These are phyloP conservation scores for Ophiosphaerella korrae DNA, from an alignment of 2,329 filamentous ascomycete genomes.

Conservation along the genomic window DNA sequence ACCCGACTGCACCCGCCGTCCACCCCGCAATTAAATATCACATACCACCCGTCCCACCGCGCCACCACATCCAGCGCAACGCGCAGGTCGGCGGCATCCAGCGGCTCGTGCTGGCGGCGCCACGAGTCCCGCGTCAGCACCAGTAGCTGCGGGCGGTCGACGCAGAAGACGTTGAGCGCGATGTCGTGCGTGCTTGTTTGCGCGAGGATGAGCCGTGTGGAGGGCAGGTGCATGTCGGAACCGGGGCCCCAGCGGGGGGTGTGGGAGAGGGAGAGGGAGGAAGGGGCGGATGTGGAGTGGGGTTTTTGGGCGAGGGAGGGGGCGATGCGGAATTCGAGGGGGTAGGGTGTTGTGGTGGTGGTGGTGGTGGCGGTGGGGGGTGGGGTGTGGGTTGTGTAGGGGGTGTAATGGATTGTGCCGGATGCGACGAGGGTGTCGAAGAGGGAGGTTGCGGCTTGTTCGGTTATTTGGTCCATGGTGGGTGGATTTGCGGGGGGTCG, in stretches of 20 bases:
- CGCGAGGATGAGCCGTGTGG: constrained; percentile 50
- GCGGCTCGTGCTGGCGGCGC: constrained; percentile 52
- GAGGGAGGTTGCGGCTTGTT: constrained; percentile 9
- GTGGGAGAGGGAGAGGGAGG: constrained; percentile 21
- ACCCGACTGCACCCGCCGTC: constrained; percentile 53
- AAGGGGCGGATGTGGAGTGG: constrained; percentile 27
- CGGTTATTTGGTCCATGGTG: constrained; percentile 12
- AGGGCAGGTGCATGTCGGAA: constrained; percentile 51
- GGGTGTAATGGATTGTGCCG: no score
- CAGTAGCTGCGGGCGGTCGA: constrained; percentile 55
- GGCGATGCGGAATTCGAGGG: constrained; percentile 44
- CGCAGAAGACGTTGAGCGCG: constrained; percentile 56
- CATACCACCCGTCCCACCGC: constrained; percentile 39
- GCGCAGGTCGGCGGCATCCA: constrained; percentile 49
- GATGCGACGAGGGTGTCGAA: no score
- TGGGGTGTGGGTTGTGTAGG: background rate
- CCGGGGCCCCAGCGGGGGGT: constrained; percentile 38
- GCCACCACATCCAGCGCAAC: constrained; percentile 46
- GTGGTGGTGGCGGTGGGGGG: background rate
- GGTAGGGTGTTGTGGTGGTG: background rate
- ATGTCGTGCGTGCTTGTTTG: constrained; percentile 53
- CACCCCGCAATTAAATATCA: constrained; percentile 56
- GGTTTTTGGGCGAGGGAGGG: constrained; percentile 38
- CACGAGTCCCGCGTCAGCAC: constrained; percentile 56
- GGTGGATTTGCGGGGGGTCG: no score